Conservation (phyloP, 2,329 filamentous ascomycete genomes). For the Claviceps monticola region DNA sequence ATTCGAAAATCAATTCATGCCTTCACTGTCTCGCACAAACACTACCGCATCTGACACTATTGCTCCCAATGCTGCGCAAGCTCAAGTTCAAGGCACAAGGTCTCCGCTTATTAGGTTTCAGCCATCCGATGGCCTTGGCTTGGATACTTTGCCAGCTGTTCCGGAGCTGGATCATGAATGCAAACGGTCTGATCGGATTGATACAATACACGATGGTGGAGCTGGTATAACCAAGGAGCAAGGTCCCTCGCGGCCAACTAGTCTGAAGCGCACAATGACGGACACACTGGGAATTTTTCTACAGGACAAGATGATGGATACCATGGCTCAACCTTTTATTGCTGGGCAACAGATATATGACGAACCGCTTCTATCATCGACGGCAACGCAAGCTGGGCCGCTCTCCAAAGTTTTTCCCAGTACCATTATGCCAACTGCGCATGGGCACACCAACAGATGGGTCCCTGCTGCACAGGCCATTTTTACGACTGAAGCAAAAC, state of each 20-base stretch:
- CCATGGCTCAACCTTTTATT: slow-evolving; percentile 68
- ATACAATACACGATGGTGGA: slow-evolving; percentile 41
- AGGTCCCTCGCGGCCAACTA: slow-evolving; percentile 46
- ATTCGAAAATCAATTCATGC: slow-evolving; percentile 71
- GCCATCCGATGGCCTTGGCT: slow-evolving; percentile 4
- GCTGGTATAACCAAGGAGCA: slow-evolving; percentile 33
- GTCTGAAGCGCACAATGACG: slow-evolving; percentile 74
- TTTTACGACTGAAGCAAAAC: slow-evolving; percentile 83
- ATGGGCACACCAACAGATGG: slow-evolving; percentile 83
- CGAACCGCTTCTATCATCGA: slow-evolving; percentile 29
- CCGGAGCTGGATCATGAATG: slow-evolving; percentile 21
- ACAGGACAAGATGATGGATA: slow-evolving; percentile 74
- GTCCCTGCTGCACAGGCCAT: slow-evolving; percentile 87
- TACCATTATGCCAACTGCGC: slow-evolving; percentile 46
- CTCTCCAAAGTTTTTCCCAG: slow-evolving; percentile 29
- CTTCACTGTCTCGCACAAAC: slow-evolving; percentile 37
- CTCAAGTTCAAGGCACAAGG: slow-evolving; percentile 9
- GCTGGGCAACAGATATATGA: slow-evolving; percentile 25
- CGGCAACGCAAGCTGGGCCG: slow-evolving; percentile 24
- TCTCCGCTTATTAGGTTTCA: slow-evolving; percentile 7
- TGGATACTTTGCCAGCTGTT: slow-evolving; percentile 8
- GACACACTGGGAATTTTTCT: slow-evolving; percentile 62
- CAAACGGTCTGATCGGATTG: slow-evolving; percentile 37
- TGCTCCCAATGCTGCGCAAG: slow-evolving; percentile 17
- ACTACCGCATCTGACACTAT: slow-evolving; percentile 22